Base-by-base conservation (phyloP, 257 asterid species). In the Craterostigma plantagineum region DNA sequence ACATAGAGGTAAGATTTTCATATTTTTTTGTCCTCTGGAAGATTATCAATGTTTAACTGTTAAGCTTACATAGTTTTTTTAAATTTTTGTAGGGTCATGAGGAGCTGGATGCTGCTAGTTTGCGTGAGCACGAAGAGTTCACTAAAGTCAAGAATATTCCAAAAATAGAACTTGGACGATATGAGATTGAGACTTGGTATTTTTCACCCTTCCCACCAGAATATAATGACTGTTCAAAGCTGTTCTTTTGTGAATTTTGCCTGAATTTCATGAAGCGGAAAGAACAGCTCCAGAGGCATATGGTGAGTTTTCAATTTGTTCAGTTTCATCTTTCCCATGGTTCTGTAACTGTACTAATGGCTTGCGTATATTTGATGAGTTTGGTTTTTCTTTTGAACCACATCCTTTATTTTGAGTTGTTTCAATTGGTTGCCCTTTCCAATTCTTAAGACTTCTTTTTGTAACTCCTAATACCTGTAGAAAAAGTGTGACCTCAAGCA, bases 121-220 rank as follows among this genome's bases (percentile, higher is more conserved):
- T 81, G 70, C 92, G 94, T 48, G 98, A 79, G 49, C 98, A 82
- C 44, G 95, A 83, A 59, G 98, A 87, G 50, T 83, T 87, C 61
- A 82, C 98, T 7, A 82, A 82, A 65, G 97, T 86, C 7, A 82
- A 82, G 58, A 87, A 87, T 52, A 79, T 87, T 49, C 93, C 93
- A 45, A 79, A 79, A n/a, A 77, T 87, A 44, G 98, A 87, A 60
- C 95, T 87, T 39, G 98, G 98, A 56, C 67, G 90, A 66, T 87
- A 82, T 44, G 98, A 87, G 73, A 87, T 87, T 42, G 98, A 87
- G 74, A 87, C 98, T 30, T 87, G 98, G 98, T 87, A 87, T 57
- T 87, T 82, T 68, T 82, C 98, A 9, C 95, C 98, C 42, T 87
- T 86, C 63, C 96, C 94, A 53, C 91, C 96, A 34, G 96, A 86